Conservation (phyloP, 192 early-diverging fungal species). For the Backusella parvicylindrica region DNA sequence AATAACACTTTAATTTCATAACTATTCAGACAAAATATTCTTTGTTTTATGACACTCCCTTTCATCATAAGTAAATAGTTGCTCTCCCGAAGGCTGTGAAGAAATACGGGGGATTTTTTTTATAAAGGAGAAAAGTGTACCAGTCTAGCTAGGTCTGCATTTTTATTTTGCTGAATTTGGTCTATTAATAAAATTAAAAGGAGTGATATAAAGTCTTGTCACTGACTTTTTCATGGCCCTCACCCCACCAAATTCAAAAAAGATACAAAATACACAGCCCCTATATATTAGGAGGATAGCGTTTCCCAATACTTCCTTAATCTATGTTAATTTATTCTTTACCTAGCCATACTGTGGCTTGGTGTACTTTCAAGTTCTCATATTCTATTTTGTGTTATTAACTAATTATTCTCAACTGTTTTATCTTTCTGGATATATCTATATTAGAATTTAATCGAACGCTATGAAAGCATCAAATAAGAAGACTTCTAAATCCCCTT, state of each 20-base stretch:
- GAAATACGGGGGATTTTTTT: background rate
- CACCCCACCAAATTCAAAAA: background rate
- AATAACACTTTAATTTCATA: background rate
- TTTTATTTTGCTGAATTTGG: constrained; percentile 5
- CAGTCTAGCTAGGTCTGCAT: background rate
- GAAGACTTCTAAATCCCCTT: background rate
- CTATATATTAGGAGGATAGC: background rate
- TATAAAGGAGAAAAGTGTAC: background rate
- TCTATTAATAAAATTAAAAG: constrained; percentile 7
- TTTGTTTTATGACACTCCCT: background rate
- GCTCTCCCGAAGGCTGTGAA: background rate
- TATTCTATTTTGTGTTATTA: constrained; percentile 2
- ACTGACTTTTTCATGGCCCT: background rate
- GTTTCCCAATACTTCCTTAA: background rate
- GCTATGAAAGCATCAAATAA: background rate
- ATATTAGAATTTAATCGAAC: background rate
- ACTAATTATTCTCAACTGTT: background rate
- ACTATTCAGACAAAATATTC: background rate
- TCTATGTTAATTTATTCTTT: background rate
- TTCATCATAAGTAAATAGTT: background rate
- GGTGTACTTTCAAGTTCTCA: background rate
- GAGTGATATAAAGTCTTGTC: background rate
- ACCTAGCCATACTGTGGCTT: constrained; percentile 2
- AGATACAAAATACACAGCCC: background rate
- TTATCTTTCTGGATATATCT: background rate